Evolutionary conservation across 169 alveolate species (phyloP).

Genomic region (Sarcocystis neurona): DNA sequence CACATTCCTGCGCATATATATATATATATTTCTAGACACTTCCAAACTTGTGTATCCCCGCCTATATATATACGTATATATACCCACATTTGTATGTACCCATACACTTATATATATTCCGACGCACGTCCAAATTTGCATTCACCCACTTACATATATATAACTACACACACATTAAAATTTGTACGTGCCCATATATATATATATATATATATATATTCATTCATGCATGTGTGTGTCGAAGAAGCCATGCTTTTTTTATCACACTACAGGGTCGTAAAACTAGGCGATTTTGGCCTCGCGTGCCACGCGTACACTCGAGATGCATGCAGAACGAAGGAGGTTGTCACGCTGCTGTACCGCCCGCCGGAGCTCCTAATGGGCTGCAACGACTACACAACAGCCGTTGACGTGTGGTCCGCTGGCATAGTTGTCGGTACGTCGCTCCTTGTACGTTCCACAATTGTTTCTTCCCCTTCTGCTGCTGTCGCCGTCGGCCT

Average conservation of each 20-base stretch:
- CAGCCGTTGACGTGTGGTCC: conserved; percentile 97
- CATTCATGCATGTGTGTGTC: not conserved
- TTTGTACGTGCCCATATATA: not conserved
- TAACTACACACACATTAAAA: too few species aligned
- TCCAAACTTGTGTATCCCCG: too few species aligned
- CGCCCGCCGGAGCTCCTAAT: conserved; percentile 99
- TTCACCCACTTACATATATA: not conserved
- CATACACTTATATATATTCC: not conserved
- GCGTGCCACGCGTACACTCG: conserved; percentile 7
- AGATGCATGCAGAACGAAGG: conserved; percentile 32
- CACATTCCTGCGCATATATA: not conserved
- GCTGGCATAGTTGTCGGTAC: conserved; percentile 96
- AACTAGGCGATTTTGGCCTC: conserved; percentile 63
- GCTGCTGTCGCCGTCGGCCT: not conserved
- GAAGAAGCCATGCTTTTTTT: not conserved
- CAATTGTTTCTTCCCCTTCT: not conserved
- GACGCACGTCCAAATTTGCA: too few species aligned
- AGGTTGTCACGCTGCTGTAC: conserved; percentile 75
- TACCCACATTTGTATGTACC: not conserved
- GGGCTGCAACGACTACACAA: conserved; percentile 96
- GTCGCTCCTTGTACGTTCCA: conserved; percentile 71
- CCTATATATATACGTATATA: too few species aligned
- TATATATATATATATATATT: too few species aligned
- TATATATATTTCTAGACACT: too few species aligned
- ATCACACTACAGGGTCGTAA: conserved; percentile 27